These are phyloP conservation scores for Sistotremastrum suecicum DNA, from an alignment of 768 basidiomycete genomes.

Conservation along the genomic window DNA sequence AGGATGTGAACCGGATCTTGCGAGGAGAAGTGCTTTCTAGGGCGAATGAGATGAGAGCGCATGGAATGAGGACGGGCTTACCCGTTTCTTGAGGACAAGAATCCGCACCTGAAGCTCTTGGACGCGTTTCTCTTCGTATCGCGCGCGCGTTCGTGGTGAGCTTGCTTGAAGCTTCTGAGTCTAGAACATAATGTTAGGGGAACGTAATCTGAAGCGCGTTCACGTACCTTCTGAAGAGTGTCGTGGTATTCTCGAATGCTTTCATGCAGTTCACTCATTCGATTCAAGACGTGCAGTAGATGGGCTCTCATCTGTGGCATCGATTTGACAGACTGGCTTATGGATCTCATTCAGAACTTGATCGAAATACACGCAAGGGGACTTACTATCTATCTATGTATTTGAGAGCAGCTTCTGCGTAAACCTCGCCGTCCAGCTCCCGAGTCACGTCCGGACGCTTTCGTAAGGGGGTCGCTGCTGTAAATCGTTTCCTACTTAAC, in stretches of 20 bases:
- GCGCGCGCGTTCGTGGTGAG: slow-evolving; percentile 16
- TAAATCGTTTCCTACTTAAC: too few relatives aligned
- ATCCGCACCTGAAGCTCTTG: slow-evolving; percentile 29
- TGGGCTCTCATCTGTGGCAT: slow-evolving; percentile 37
- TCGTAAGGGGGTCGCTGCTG: slow-evolving; percentile 28
- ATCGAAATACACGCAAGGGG: too few relatives aligned
- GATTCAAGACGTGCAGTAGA: slow-evolving; percentile 22
- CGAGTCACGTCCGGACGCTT: slow-evolving; percentile 47
- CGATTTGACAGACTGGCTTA: slow-evolving; percentile 29
- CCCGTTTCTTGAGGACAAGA: slow-evolving; percentile 25
- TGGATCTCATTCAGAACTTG: background rate
- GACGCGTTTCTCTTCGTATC: slow-evolving; percentile 28
- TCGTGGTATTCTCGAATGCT: slow-evolving; percentile 23
- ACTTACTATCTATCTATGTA: slow-evolving; percentile 69
- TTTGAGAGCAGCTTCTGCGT: slow-evolving; percentile 61
- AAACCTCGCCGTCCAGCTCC: slow-evolving; percentile 59
- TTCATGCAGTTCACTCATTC: slow-evolving; percentile 21
- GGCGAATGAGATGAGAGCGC: too few relatives aligned
- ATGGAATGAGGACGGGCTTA: slow-evolving; percentile 7
- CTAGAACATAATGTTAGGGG: slow-evolving; percentile 7
- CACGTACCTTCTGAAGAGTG: slow-evolving; percentile 26
- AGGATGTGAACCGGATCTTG: too few relatives aligned
- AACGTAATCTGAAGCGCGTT: background rate
- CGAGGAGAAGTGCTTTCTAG: too few relatives aligned
- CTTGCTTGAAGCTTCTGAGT: slow-evolving; percentile 9